Base-by-base conservation (phyloP, 768 basidiomycete genomes). In the Leucosporidium scottii region DNA sequence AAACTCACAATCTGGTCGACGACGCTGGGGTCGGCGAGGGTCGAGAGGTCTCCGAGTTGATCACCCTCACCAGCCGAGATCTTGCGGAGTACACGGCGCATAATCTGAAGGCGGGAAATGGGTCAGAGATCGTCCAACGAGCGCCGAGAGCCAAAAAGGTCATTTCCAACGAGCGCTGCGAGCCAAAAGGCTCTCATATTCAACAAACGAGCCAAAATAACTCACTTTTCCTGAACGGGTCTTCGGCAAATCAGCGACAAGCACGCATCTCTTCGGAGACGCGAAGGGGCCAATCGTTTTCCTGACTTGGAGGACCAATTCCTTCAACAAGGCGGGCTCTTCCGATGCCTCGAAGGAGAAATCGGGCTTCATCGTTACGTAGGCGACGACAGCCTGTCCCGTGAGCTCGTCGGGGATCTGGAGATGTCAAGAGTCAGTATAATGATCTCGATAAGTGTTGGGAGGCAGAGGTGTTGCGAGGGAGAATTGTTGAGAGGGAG, bases 201-300 rank as follows among this genome's bases (percentile, higher is more conserved):
- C n/a, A n/a, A n/a, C n/a, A n/a, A n/a, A n/a, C n/a, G n/a, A n/a
- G n/a, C n/a, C n/a, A n/a, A n/a, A n/a, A n/a, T n/a, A n/a, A 47
- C 65, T 53, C 30, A 88, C 87, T 31, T 98, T 98, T 53, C 93
- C 93, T 21, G 88, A 90, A 57, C 94, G 83, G 44, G 94, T 97
- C 85, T 96, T 96, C 48, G 93, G 93, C 63, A 96, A 81, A 79
- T 94, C 93, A 53, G 30, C 49, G 51, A 77, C 63, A 59, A 78
- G 68, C 56, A 64, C 67, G 73, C 94, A 85, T 81, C 88, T 90
- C 85, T 97, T 98, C 31, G 94, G 94, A 21, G 93, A 88, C 1
- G 94, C 94, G 79, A 99, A 97, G 4, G 96, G 93, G 6, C 94
- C 96, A 68, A 99, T 99, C 54, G 90, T 89, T 81, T 98, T 98